Evolutionary conservation across 495 filamentous ascomycete species (phyloP).

Genomic region (Mycothermus thermophilus): DNA sequence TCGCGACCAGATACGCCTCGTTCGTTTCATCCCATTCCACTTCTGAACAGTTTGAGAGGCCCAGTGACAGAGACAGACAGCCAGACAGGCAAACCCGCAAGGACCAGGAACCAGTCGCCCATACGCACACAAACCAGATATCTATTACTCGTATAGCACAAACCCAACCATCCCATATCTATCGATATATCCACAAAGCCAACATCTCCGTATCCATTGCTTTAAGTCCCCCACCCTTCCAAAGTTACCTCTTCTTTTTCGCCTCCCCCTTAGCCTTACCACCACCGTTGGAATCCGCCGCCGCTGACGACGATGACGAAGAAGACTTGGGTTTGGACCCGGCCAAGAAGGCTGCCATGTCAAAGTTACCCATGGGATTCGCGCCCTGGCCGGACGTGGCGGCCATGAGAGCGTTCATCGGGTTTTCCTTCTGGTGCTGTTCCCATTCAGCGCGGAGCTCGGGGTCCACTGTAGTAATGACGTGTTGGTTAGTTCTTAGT

Average conservation of each 20-base stretch:
- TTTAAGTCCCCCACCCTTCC: neutral
- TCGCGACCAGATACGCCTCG: too few relatives aligned
- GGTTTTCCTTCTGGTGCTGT: constrained; percentile 65
- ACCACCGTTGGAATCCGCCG: too few relatives aligned
- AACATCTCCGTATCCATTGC: neutral
- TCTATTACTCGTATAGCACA: too few relatives aligned
- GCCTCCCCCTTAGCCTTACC: constrained; percentile 8
- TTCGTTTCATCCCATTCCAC: too few relatives aligned
- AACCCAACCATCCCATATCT: too few relatives aligned
- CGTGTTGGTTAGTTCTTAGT: neutral
- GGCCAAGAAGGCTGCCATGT: constrained; percentile 77
- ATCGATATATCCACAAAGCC: too few relatives aligned
- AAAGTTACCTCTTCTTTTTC: constrained; percentile 10
- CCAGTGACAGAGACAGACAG: too few relatives aligned
- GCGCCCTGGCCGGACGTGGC: constrained; percentile 26
- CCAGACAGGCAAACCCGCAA: too few relatives aligned
- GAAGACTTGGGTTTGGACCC: constrained; percentile 19
- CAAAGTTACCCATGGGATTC: constrained; percentile 56
- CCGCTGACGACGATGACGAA: too few relatives aligned
- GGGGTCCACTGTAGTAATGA: constrained; percentile 65
- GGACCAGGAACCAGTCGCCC: too few relatives aligned
- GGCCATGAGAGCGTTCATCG: constrained; percentile 39
- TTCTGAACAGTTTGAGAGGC: too few relatives aligned
- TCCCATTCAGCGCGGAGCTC: constrained; percentile 88
- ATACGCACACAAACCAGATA: too few relatives aligned